These are phyloP conservation scores for Penicillium sclerotigenum DNA, from an alignment of 2,329 filamentous ascomycete genomes.

Conservation along the genomic window DNA sequence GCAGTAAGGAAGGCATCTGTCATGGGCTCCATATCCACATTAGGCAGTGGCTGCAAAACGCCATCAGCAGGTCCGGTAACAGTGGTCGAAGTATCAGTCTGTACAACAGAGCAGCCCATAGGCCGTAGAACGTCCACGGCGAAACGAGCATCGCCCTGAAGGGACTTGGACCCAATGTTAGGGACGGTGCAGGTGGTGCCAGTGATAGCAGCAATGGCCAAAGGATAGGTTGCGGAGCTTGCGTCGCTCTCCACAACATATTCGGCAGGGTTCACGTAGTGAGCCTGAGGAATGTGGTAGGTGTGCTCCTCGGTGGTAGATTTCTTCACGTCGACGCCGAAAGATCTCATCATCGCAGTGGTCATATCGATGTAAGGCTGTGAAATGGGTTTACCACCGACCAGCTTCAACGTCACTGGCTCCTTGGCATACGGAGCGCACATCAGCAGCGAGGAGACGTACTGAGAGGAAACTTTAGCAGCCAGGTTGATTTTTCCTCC, in stretches of 20 bases:
- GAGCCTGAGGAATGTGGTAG: constrained; percentile 84
- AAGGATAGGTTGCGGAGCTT: constrained; percentile 92
- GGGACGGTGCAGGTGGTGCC: constrained; percentile 94
- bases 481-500: constrained; percentile 88
- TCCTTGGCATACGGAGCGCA: constrained; percentile 95
- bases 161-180: constrained; percentile 87
- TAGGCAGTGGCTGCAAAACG: constrained; percentile 67
- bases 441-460: constrained; percentile 95
- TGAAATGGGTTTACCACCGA: constrained; percentile 96
- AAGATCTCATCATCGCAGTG: constrained; percentile 91
- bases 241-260: constrained; percentile 96
- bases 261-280: constrained; percentile 76
- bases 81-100: constrained; percentile 81
- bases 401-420: constrained; percentile 81
- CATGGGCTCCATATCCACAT: constrained; percentile 99
- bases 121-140: constrained; percentile 83
- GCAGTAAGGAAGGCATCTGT: constrained; percentile 97
- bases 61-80: constrained; percentile 83
- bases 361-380: constrained; percentile 99
- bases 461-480: constrained; percentile 97
- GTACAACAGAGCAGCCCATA: constrained; percentile 90
- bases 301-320: constrained; percentile 80
- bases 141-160: constrained; percentile 94
- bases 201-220: constrained; percentile 91
- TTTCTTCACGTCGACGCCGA: constrained; percentile 75